Evolutionary conservation across 495 filamentous ascomycete genomes (phyloP).

Genomic region (Penicillium lagena): DNA sequence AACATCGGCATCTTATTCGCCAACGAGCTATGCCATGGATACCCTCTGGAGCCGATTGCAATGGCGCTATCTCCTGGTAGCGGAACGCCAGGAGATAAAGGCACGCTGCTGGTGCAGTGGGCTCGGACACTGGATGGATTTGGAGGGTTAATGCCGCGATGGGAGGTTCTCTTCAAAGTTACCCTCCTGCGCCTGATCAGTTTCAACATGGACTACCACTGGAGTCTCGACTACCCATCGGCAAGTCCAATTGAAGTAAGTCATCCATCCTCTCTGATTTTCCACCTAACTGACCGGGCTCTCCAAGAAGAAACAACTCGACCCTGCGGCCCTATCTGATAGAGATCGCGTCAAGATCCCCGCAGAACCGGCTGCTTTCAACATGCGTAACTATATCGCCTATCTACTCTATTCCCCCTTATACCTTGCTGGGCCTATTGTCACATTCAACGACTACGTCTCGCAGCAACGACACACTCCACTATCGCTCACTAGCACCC

Average conservation of each 20-base stretch:
- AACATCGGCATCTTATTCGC: conserved; percentile 81
- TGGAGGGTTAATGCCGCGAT: conserved; percentile 76
- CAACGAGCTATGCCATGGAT: conserved; percentile 80
- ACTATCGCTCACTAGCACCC: conserved; percentile 54
- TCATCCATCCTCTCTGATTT: not conserved
- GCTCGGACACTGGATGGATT: conserved; percentile 65
- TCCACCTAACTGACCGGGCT: conserved; percentile 44
- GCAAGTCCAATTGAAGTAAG: conserved; percentile 80
- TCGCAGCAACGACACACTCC: conserved; percentile 73
- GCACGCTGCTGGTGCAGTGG: conserved; percentile 43
- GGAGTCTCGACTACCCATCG: conserved; percentile 65
- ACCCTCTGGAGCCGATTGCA: conserved; percentile 59
- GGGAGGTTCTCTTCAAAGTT: conserved; percentile 96
- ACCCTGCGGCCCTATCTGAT: conserved; percentile 78
- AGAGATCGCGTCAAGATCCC: conserved; percentile 76
- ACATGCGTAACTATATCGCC: conserved; percentile 76
- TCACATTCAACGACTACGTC: conserved; percentile 98
- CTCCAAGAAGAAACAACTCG: conserved; percentile 95
- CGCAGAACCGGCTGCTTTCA: conserved; percentile 61
- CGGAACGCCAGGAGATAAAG: conserved; percentile 16
- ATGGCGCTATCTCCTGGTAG: conserved; percentile 37
- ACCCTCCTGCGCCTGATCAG: conserved; percentile 90
- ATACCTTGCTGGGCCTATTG: conserved; percentile 85
- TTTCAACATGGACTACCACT: conserved; percentile 96
- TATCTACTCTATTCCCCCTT: conserved; percentile 89